phyloP scores from a whole-genome alignment of 208 protist species.

The Trypanosoma platydactyli region DNA sequence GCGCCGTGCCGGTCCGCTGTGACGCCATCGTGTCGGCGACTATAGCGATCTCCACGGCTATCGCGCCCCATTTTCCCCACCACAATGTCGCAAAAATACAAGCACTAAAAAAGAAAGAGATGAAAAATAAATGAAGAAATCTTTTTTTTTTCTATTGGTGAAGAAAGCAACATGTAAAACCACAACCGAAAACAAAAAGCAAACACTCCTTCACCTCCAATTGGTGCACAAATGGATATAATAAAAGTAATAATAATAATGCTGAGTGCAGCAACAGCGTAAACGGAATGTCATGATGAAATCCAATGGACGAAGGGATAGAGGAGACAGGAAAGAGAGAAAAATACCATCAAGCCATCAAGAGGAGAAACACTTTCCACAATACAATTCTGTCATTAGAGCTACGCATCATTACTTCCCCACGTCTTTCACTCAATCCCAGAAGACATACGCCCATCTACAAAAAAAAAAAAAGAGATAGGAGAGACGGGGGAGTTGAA shows the following conservation, averaged over 20 bases:
- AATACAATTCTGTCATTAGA: neutral
- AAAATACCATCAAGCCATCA: neutral
- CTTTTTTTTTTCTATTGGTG: no score
- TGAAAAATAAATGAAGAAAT: neutral
- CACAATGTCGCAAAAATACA: neutral
- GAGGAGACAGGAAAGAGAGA: slow-evolving; percentile 5
- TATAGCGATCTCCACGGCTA: slow-evolving; percentile 33
- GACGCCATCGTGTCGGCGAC: slow-evolving; percentile 7
- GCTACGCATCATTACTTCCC: no score
- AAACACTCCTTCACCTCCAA: neutral
- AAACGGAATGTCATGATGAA: no score
- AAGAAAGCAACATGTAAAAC: slow-evolving; percentile 20
- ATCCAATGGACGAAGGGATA: no score
- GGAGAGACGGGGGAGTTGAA: neutral
- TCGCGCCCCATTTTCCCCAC: slow-evolving; percentile 30
- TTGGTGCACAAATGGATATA: slow-evolving; percentile 18
- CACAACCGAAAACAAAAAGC: slow-evolving; percentile 25
- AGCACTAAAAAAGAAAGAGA: slow-evolving; percentile 7
- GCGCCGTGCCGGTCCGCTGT: slow-evolving; percentile 2
- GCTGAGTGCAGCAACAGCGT: no score
- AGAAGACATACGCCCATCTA: no score
- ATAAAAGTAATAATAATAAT: no score
- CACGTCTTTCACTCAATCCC: no score
- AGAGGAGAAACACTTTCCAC: neutral
- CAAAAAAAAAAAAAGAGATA: no score